Conservation (phyloP, 768 basidiomycete genomes). For the Pholiota conissans region DNA sequence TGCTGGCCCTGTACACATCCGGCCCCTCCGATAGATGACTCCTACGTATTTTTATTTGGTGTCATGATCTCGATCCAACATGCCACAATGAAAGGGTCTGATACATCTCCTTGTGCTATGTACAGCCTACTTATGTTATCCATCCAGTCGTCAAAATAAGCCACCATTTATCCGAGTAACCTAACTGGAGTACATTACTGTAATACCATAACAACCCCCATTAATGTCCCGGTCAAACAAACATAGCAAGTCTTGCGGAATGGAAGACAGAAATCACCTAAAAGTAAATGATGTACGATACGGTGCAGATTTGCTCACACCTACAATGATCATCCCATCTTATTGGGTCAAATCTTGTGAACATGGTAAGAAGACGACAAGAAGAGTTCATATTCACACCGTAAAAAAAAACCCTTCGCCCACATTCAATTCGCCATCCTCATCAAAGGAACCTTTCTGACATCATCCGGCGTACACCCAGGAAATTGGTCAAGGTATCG, state of each 20-base stretch:
- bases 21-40: constrained; percentile 1
- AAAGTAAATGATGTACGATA: neutral
- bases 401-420: neutral
- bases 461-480: too few relatives aligned
- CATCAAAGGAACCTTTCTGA: neutral
- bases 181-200: neutral
- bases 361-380: neutral
- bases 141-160: neutral
- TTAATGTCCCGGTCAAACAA: neutral
- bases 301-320: neutral
- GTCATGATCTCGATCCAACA: neutral
- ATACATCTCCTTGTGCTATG: too few relatives aligned
- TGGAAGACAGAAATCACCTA: neutral
- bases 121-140: neutral
- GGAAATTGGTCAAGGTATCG: too few relatives aligned
- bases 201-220: neutral
- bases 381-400: neutral
- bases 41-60: constrained; percentile 3
- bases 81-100: too few relatives aligned
- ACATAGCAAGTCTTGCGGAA: neutral
- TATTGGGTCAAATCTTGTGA: neutral
- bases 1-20: too few relatives aligned
- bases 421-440: neutral
- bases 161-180: neutral
- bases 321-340: neutral